Evolutionary conservation across 2,329 filamentous ascomycete genomes (phyloP), one percentile per base, ranked within the genome.

Genomic region (Talaromyces piceae): DNA sequence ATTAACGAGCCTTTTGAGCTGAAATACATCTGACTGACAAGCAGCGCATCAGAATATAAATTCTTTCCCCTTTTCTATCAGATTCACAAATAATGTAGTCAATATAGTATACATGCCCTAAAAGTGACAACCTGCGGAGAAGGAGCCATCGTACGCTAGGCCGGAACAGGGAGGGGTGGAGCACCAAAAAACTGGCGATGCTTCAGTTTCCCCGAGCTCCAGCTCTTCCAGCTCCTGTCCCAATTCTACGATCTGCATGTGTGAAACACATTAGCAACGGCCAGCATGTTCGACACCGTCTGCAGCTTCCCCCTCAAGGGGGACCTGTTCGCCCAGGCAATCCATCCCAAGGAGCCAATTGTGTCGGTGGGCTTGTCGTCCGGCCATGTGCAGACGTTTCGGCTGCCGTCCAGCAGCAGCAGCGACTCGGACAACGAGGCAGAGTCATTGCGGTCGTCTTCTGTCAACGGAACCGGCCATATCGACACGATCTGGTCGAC

Each of bases 401-500:
- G 86, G 45, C 77, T 97, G 23, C 81, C 81, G 23, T 82, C 85
- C 0, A 70, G 77, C 27, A 67, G 77, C 27, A 67, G 74, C 28
- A 74, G 71, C 49, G 70, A 71, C 39, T 73, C 74, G 33, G 70
- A 74, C 28, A 71, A 70, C 16, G 78, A 79, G 43, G 61, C 56
- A 26, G 73, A 76, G 37, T 67, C 63, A 2, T 69, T 66, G 5
- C 66, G 59, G 8, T 74, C 76, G 59, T 78, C 75, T 60, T 49
- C 39, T 25, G 43, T 44, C 5, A 39, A 45, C 37, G 89, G 88
- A 9, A 86, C 80, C 56, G 86, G 84, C 41, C 81, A 84, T 51
- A 87, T 97, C 56, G 87, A 91, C 59, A 88, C 85, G 0, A 74
- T 84, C 54, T 98, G 93, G 93, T 81, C 82, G 61, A 97, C 93